These are phyloP conservation scores for Metschnikowia lunata DNA, from an alignment of 805 yeast species.

Conservation along the genomic window DNA sequence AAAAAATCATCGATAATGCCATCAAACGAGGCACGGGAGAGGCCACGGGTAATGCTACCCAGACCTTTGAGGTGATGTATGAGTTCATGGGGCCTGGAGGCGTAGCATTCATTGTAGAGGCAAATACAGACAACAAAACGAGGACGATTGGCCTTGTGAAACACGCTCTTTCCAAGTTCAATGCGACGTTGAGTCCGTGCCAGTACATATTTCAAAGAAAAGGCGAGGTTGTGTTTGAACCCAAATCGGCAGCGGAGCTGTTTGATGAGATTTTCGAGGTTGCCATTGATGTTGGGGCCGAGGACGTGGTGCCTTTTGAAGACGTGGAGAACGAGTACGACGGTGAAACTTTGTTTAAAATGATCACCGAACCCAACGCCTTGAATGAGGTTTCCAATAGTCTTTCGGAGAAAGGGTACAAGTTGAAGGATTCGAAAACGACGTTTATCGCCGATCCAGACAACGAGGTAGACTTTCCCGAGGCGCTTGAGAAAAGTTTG, in stretches of 20 bases:
- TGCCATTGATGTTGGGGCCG: constrained; percentile 73
- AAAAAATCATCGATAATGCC: constrained; percentile 83
- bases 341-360: constrained; percentile 31
- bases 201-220: constrained; percentile 69
- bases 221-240: constrained; percentile 63
- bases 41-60: constrained; percentile 41
- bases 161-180: constrained; percentile 66
- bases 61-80: constrained; percentile 49
- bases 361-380: constrained; percentile 61
- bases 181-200: constrained; percentile 72
- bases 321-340: constrained; percentile 40
- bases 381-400: constrained; percentile 57
- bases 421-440: constrained; percentile 67
- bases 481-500: constrained; percentile 47
- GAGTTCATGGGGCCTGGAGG: constrained; percentile 95
- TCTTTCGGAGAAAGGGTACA: constrained; percentile 49
- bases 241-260: constrained; percentile 27
- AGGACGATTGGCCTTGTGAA: constrained; percentile 75
- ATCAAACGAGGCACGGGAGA: constrained; percentile 80
- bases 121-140: constrained; percentile 83
- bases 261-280: constrained; percentile 72
- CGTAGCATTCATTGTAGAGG: constrained; percentile 78
- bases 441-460: constrained; percentile 64
- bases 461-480: constrained; percentile 49
- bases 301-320: constrained; percentile 61